Evolutionary conservation across 768 basidiomycete species (phyloP).

Genomic region (Amanita jacksonii): DNA sequence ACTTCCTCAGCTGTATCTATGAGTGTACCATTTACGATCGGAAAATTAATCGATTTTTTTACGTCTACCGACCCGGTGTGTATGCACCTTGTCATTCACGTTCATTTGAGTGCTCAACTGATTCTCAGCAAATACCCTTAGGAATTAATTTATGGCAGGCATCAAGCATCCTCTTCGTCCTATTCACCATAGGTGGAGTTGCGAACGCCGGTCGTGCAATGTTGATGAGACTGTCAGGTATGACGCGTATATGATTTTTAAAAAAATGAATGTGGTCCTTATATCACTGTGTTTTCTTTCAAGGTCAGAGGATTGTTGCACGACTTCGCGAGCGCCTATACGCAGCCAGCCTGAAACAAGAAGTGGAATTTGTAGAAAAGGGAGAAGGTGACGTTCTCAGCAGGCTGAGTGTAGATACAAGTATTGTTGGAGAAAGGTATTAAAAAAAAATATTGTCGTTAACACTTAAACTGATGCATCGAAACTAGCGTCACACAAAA

Average conservation of each 20-base stretch:
- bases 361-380: slow-evolving; percentile 87
- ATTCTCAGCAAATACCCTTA: slow-evolving; percentile 59
- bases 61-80: slow-evolving; percentile 61
- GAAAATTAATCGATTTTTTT: slow-evolving; percentile 92
- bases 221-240: slow-evolving; percentile 81
- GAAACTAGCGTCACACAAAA: slow-evolving; percentile 61
- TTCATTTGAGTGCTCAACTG: slow-evolving; percentile 2
- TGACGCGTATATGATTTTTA: slow-evolving; percentile 15
- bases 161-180: slow-evolving; percentile 55
- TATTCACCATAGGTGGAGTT: slow-evolving; percentile 81
- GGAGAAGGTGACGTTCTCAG: slow-evolving; percentile 93
- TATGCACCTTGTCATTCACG: slow-evolving; percentile 8
- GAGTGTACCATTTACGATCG: slow-evolving; percentile 89
- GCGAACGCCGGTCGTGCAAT: slow-evolving; percentile 81
- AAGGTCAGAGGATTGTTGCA: slow-evolving; percentile 86
- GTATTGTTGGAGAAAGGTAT: slow-evolving; percentile 91
- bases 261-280: neutral
- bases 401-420: slow-evolving; percentile 83
- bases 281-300: neutral
- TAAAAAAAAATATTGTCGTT: neutral
- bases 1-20: slow-evolving; percentile 88
- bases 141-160: slow-evolving; percentile 76
- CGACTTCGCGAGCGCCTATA: slow-evolving; percentile 78
- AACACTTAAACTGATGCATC: slow-evolving; percentile 7
- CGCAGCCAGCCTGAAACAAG: slow-evolving; percentile 74